Base-by-base conservation (phyloP, 495 filamentous ascomycete genomes). In the Aspergillus coremiiformis region DNA sequence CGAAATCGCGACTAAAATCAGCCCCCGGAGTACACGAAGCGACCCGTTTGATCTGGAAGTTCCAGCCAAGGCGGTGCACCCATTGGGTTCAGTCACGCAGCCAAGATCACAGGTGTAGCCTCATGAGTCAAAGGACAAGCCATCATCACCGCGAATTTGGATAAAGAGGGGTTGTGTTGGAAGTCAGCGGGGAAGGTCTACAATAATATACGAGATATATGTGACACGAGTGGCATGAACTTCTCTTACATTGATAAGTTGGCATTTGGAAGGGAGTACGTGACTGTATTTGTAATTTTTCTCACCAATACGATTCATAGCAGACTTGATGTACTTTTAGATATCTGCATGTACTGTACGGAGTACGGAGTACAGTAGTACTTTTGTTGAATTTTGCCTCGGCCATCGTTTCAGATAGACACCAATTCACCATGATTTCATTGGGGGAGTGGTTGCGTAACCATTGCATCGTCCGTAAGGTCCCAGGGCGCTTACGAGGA, bases 1-100 rank as follows among this genome's bases (percentile, higher is more conserved):
- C 52, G 52, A 47, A 1, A 29, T 54, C 4, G 39, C 55, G 30
- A 54, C 47, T 29, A 60, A 62, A 8, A 53, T 51, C n/a, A 70
- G 68, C 20, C 54, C 57, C 6, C 81, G 82, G 49, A 85, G 82
- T 22, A 55, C 57, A 11, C 81, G 82, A 50, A 85, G 82, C 14
- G 79, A 86, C 47, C 82, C 83, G 0, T 86, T 85, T 54, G 84
- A 86, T 56, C 66, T 85, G 1, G 81, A 85, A 45, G 66, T 72
- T 22, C 78, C 79, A 7, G 52, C 49, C 5, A 63, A 46, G 19
- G 52, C 47, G 4, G 23, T 57, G 32, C 52, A 56, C 19, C 52
- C 54, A 11, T 33, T 52, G 15, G 51, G 56, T 37, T 53, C 52
- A n/a, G 33, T 44, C 17, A 50, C 49, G 12, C 45, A 41, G 4